Evolutionary conservation across 129 eudicot species (phyloP).

Genomic region (Ambrosia trifida): DNA sequence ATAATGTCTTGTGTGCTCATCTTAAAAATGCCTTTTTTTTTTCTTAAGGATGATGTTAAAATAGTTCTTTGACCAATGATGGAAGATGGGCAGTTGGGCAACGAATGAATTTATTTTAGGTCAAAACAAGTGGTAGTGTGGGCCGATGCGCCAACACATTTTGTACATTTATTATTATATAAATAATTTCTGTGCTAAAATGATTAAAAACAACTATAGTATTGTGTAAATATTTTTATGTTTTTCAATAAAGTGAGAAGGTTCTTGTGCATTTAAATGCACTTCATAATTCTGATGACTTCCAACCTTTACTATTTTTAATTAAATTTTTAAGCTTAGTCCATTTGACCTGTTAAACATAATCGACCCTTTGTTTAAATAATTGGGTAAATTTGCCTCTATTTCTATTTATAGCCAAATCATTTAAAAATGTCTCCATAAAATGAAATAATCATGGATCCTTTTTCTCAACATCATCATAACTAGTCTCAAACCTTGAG

Average conservation of each 20-base stretch:
- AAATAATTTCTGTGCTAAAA: no score
- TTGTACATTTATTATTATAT: no score
- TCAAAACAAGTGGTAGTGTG: background rate
- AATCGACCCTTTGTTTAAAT: background rate
- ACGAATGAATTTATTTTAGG: background rate
- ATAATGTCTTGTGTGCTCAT: background rate
- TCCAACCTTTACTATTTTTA: no score
- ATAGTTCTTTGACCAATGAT: background rate
- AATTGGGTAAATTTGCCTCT: background rate
- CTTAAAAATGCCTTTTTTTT: background rate
- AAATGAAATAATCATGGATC: background rate
- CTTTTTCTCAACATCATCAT: constrained; percentile 1
- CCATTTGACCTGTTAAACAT: background rate
- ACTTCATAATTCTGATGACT: background rate
- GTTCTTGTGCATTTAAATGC: constrained; percentile 1
- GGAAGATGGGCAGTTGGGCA: background rate
- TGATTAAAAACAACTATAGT: background rate
- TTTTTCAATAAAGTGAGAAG: background rate
- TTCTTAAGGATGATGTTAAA: background rate
- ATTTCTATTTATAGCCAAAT: background rate
- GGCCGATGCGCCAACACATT: background rate
- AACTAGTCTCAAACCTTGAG: background rate
- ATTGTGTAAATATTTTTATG: background rate
- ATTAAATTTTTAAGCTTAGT: background rate
- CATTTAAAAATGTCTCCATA: background rate